Conservation (phyloP, 2,329 filamentous ascomycete genomes). For the Zarea fungicola region DNA sequence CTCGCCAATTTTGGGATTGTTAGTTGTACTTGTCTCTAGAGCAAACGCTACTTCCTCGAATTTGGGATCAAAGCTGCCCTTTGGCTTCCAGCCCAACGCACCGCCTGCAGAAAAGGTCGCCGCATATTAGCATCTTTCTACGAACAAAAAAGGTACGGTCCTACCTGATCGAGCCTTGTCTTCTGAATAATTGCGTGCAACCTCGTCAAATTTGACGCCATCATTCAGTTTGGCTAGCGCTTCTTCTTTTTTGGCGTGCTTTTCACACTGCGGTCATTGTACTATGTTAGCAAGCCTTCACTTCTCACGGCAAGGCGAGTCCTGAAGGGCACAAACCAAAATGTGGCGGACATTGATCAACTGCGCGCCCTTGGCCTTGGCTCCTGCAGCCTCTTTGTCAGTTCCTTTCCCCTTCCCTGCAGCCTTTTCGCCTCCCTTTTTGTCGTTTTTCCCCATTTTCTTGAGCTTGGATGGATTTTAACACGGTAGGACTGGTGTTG, state of each 20-base stretch:
- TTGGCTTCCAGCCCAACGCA: constrained; percentile 66
- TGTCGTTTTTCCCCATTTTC: constrained; percentile 36
- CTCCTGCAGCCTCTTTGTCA: constrained; percentile 27
- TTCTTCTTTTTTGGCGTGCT: constrained; percentile 73
- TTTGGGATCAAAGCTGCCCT: constrained; percentile 59
- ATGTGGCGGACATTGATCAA: constrained; percentile 72
- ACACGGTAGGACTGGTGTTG: neutral
- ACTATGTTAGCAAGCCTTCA: neutral
- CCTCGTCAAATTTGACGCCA: constrained; percentile 68
- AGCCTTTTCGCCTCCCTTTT: constrained; percentile 36
- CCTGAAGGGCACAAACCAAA: constrained; percentile 35
- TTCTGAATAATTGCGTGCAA: constrained; percentile 67
- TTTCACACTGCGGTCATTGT: constrained; percentile 53
- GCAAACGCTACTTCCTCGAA: constrained; percentile 71
- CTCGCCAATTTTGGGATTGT: constrained; percentile 60
- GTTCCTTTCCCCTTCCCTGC: constrained; percentile 26
- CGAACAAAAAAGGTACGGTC: constrained; percentile 11
- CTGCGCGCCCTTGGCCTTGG: constrained; percentile 50
- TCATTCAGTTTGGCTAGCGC: constrained; percentile 62
- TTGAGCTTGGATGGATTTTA: constrained; percentile 10
- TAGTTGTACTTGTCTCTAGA: constrained; percentile 60
- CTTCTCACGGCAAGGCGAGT: neutral
- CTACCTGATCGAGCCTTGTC: constrained; percentile 67
- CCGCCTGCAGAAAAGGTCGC: constrained; percentile 47
- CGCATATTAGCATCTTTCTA: neutral